Evolutionary conservation across 140 eudicot genomes (phyloP).

Genomic region (Anethum foeniculum): DNA sequence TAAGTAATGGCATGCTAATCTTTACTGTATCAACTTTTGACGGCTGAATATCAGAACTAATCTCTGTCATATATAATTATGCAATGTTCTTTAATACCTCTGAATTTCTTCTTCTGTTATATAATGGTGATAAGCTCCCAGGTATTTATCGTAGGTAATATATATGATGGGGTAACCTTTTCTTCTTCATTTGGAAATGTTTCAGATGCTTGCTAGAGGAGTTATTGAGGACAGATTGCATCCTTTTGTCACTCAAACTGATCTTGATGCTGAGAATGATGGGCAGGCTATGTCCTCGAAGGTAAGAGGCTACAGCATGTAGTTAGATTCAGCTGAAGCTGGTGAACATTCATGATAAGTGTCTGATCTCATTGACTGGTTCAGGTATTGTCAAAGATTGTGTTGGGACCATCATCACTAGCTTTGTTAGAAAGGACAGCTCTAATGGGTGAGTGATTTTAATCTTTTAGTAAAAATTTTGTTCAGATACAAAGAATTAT

Average conservation of each 20-base stretch:
- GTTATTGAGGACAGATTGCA: constrained; percentile 76
- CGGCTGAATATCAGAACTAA: background rate
- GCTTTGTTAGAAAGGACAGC: constrained; percentile 80
- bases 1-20: background rate
- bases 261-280: constrained; percentile 48
- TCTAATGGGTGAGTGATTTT: constrained; percentile 65
- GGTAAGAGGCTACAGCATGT: constrained; percentile 28
- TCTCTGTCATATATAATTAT: background rate
- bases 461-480: background rate
- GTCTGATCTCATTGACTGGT: constrained; percentile 16
- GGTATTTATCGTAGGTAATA: background rate
- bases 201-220: constrained; percentile 94
- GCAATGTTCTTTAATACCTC: background rate
- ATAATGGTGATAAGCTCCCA: background rate
- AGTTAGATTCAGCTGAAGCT: constrained; percentile 2
- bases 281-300: constrained; percentile 44
- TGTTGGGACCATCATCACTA: constrained; percentile 71
- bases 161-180: constrained; percentile 3
- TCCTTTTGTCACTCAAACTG: constrained; percentile 45
- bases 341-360: background rate
- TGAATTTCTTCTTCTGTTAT: background rate
- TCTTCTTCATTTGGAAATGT: background rate
- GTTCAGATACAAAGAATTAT: background rate
- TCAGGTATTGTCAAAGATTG: constrained; percentile 72
- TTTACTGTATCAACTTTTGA: background rate